phyloP scores from a whole-genome alignment of 1,284 basidiomycete genomes.

The Moesziomyces sp. region DNA sequence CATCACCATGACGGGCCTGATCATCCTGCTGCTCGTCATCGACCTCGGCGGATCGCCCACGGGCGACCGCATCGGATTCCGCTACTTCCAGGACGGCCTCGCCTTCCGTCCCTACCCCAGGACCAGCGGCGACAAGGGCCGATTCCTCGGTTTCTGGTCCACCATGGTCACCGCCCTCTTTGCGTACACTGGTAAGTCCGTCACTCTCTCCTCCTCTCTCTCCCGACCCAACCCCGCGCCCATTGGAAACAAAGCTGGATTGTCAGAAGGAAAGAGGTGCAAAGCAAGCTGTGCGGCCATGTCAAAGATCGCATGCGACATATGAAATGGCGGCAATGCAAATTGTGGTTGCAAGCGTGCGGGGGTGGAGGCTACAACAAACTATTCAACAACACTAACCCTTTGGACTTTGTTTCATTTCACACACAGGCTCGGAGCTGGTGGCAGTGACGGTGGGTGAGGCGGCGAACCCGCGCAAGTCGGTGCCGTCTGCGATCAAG shows the following conservation, averaged over 20 bases:
- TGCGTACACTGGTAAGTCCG: conserved; percentile 70
- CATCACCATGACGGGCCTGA: conserved; percentile 48
- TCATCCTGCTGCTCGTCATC: conserved; percentile 53
- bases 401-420: too few relatives aligned
- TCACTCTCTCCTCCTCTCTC: too few relatives aligned
- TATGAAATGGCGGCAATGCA: too few relatives aligned
- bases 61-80: conserved; percentile 74
- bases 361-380: too few relatives aligned
- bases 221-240: too few relatives aligned
- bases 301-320: too few relatives aligned
- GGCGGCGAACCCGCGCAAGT: conserved; percentile 73
- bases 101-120: conserved; percentile 38
- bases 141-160: conserved; percentile 56
- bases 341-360: too few relatives aligned
- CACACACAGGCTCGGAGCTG: conserved; percentile 71
- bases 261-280: too few relatives aligned
- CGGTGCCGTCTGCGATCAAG: conserved; percentile 73
- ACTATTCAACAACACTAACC: too few relatives aligned
- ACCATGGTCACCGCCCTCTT: conserved; percentile 69
- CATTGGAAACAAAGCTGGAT: too few relatives aligned
- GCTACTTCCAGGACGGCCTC: conserved; percentile 71
- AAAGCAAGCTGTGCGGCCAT: too few relatives aligned
- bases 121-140: conserved; percentile 56
- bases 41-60: conserved; percentile 70
- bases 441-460: conserved; percentile 70